Evolutionary conservation across 768 basidiomycete species (phyloP).

Genomic region (Favolaschia claudopus): DNA sequence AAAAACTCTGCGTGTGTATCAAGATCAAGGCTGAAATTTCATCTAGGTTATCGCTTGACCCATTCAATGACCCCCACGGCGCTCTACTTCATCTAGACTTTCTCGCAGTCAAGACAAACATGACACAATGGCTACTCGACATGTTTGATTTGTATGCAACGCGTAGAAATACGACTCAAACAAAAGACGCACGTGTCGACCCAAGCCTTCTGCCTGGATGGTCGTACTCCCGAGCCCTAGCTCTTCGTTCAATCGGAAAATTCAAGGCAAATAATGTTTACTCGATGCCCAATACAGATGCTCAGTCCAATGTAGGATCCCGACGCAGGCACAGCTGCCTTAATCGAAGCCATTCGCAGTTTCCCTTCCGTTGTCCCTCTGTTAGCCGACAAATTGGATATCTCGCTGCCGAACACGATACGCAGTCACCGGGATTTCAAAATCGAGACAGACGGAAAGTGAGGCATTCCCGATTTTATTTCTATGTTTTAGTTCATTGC

Average conservation of each 20-base stretch:
- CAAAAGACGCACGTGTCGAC: conserved; percentile 44
- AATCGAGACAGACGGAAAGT: conserved; percentile 75
- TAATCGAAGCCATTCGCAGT: conserved; percentile 74
- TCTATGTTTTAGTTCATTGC: background rate
- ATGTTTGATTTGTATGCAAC: conserved; percentile 59
- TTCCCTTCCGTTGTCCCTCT: conserved; percentile 87
- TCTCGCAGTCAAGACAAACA: conserved; percentile 81
- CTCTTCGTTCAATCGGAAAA: conserved; percentile 62
- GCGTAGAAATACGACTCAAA: conserved; percentile 22
- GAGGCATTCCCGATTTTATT: conserved; percentile 25
- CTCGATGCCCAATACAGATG: background rate
- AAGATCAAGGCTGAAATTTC: background rate
- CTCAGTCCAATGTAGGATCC: conserved; percentile 49
- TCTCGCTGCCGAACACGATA: conserved; percentile 63
- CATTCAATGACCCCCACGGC: conserved; percentile 89
- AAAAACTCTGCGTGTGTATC: conserved; percentile 30
- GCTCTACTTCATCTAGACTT: conserved; percentile 84
- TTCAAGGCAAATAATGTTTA: conserved; percentile 37
- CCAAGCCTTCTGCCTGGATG: conserved; percentile 79
- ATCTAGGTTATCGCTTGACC: conserved; percentile 66
- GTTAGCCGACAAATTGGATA: conserved; percentile 86
- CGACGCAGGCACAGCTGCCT: conserved; percentile 66
- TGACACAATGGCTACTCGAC: conserved; percentile 83
- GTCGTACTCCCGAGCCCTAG: conserved; percentile 75
- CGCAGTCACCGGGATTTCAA: conserved; percentile 69